Conservation (phyloP, 345 rosid genomes). For the Salix arbutifolia region DNA sequence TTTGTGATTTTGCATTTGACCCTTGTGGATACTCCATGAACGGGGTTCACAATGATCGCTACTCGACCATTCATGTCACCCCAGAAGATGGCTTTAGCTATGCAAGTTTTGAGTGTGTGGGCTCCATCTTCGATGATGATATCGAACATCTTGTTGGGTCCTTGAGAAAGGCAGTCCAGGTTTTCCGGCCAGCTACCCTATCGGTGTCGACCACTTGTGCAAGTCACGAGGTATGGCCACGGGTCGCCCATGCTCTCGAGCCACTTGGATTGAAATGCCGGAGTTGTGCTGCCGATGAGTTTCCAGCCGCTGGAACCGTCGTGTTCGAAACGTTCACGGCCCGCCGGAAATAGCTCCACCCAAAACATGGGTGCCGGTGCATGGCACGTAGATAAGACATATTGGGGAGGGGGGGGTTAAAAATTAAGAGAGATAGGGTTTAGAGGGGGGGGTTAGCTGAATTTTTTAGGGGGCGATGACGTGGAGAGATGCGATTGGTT, state of each 20-base stretch:
- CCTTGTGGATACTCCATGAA: slow-evolving; percentile 99
- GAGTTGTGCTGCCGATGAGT: slow-evolving; percentile 63
- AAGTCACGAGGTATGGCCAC: slow-evolving; percentile 51
- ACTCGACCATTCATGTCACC: slow-evolving; percentile 95
- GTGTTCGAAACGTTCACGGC: slow-evolving; percentile 75
- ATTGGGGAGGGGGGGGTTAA: neutral
- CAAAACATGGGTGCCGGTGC: neutral
- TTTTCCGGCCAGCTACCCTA: slow-evolving; percentile 69
- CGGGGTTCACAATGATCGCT: slow-evolving; percentile 76
- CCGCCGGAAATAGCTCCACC: slow-evolving; percentile 36
- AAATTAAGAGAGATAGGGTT: slow-evolving; percentile 9
- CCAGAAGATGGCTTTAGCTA: slow-evolving; percentile 97
- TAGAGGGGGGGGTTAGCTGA: slow-evolving; percentile 16
- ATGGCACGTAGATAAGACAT: neutral
- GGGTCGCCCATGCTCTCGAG: slow-evolving; percentile 55
- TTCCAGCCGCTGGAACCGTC: slow-evolving; percentile 61
- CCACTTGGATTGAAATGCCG: slow-evolving; percentile 74
- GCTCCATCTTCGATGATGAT: slow-evolving; percentile 52
- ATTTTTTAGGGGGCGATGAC: slow-evolving; percentile 27
- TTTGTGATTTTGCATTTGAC: slow-evolving; percentile 90
- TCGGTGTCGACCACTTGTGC: slow-evolving; percentile 65
- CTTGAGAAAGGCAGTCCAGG: slow-evolving; percentile 57
- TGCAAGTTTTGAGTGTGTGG: slow-evolving; percentile 85
- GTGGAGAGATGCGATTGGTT: slow-evolving; percentile 47
- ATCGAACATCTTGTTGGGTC: slow-evolving; percentile 42